phyloP scores from a whole-genome alignment of 345 rosid genomes.

The Lepidium didymum region DNA sequence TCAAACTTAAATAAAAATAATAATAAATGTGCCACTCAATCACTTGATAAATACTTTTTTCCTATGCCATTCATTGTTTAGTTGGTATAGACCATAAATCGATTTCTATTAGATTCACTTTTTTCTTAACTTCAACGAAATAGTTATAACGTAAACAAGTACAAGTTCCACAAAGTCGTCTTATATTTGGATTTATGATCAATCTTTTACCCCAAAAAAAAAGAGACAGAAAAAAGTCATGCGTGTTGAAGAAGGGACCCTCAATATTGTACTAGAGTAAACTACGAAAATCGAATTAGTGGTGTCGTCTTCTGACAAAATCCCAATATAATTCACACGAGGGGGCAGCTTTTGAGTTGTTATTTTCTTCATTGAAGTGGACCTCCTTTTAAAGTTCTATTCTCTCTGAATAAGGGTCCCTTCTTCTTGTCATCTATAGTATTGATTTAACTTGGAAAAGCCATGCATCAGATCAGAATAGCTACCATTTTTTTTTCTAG shows the following conservation, averaged over 20 bases:
- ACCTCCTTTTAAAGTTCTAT: constrained; percentile 13
- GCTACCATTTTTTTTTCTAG: neutral
- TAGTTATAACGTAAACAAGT: neutral
- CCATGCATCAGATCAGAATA: constrained; percentile 9
- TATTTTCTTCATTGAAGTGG: neutral
- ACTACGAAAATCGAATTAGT: constrained; percentile 14
- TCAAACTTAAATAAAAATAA: too few relatives aligned
- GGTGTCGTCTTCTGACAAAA: constrained; percentile 21
- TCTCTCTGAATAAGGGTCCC: constrained; percentile 19
- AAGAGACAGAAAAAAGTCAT: neutral
- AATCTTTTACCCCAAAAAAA: neutral
- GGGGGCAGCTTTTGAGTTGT: constrained; percentile 27
- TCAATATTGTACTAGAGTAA: neutral
- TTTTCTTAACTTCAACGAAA: neutral
- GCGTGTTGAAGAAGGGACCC: constrained; percentile 7
- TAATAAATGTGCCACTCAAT: too few relatives aligned
- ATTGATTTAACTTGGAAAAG: constrained; percentile 12
- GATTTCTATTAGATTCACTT: neutral
- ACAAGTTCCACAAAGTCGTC: neutral
- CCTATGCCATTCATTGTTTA: too few relatives aligned
- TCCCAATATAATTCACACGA: constrained; percentile 27
- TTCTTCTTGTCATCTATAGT: constrained; percentile 11
- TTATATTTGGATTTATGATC: neutral
- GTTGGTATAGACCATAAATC: neutral
- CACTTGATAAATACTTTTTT: too few relatives aligned